phyloP scores from a whole-genome alignment of 768 basidiomycete genomes.

The Suillus decipiens region DNA sequence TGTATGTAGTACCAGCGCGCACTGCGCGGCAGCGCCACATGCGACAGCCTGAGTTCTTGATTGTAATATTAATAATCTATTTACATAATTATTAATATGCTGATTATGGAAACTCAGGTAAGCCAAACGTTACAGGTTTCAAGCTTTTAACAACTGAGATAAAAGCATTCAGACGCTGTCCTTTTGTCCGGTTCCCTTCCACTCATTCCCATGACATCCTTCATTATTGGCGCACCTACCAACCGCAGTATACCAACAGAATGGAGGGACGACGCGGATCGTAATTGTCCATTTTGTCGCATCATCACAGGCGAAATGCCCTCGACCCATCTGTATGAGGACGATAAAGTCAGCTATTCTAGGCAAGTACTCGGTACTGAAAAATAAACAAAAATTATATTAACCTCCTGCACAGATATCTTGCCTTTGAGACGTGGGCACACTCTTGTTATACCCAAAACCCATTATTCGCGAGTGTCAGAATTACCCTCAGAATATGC shows the following conservation, averaged over 20 bases:
- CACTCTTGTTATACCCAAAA: constrained; percentile 70
- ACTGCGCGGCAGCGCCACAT: too few relatives aligned
- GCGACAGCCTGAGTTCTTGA: too few relatives aligned
- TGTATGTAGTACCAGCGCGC: too few relatives aligned
- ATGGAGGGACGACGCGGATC: constrained; percentile 46
- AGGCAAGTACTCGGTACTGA: constrained; percentile 37
- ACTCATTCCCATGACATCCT: constrained; percentile 59
- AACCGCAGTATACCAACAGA: constrained; percentile 43
- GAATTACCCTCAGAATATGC: constrained; percentile 65
- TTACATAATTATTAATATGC: too few relatives aligned
- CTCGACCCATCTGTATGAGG: constrained; percentile 57
- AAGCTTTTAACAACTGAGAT: too few relatives aligned
- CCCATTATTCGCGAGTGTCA: constrained; percentile 60
- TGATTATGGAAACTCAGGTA: too few relatives aligned
- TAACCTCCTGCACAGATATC: constrained; percentile 49
- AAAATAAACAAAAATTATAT: neutral
- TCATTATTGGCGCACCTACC: constrained; percentile 66
- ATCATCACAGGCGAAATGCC: constrained; percentile 55
- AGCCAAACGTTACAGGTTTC: too few relatives aligned
- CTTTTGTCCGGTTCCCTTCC: neutral
- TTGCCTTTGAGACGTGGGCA: constrained; percentile 67
- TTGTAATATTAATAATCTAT: too few relatives aligned
- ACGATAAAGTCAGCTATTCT: constrained; percentile 64
- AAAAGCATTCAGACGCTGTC: neutral
- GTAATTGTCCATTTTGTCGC: constrained; percentile 62